phyloP scores from a whole-genome alignment of 108 stramenopile species.

The Schizochytrium sp. region DNA sequence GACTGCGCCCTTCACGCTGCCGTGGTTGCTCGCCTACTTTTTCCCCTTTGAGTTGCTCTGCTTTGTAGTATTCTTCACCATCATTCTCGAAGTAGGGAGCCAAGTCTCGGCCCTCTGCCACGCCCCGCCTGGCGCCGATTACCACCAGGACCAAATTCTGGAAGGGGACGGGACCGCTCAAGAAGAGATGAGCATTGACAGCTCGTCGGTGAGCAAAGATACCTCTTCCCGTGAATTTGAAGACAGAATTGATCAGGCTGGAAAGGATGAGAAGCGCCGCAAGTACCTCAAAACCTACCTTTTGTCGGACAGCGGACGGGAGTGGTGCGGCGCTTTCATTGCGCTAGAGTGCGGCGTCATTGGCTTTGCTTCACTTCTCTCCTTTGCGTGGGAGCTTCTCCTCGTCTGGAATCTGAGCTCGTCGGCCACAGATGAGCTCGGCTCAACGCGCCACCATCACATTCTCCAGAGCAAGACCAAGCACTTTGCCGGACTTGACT shows the following conservation, averaged over 20 bases:
- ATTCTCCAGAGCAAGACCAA: too few relatives aligned
- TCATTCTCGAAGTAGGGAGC: neutral
- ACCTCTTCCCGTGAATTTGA: neutral
- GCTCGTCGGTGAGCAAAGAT: neutral
- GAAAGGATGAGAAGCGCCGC: neutral
- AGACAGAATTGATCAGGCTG: neutral
- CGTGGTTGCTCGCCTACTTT: neutral
- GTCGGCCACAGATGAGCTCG: neutral
- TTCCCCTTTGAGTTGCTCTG: neutral
- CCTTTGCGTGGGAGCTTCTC: neutral
- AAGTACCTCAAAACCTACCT: neutral
- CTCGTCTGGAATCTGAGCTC: neutral
- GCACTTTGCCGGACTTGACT: too few relatives aligned
- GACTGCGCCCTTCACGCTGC: neutral
- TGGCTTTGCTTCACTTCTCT: neutral
- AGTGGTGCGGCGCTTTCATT: conserved; percentile 15
- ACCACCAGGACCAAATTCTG: too few relatives aligned
- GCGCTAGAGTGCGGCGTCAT: neutral
- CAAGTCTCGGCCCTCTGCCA: neutral
- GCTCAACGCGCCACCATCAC: neutral
- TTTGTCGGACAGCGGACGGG: neutral
- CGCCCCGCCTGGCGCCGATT: neutral
- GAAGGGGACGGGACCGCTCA: too few relatives aligned
- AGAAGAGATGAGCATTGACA: too few relatives aligned
- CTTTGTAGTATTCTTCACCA: neutral